These are phyloP conservation scores for Heterobasidion occidentale DNA, from an alignment of 1,284 basidiomycete species.

Conservation along the genomic window DNA sequence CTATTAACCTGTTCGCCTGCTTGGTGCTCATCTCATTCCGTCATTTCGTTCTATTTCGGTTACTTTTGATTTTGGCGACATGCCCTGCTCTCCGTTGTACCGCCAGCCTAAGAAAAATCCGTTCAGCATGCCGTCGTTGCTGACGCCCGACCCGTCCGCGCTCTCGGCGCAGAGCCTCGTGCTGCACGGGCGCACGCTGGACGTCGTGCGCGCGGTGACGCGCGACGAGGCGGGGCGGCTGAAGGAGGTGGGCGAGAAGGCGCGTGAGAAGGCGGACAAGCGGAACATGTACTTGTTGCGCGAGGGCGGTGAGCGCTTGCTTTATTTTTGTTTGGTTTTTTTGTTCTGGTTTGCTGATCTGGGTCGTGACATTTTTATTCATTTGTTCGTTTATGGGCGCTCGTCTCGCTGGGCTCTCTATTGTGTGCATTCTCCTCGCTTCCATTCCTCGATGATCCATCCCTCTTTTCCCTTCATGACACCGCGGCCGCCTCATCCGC, in stretches of 20 bases:
- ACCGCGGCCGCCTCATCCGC: too few species aligned
- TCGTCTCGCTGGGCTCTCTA: neutral
- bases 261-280: constrained; percentile 88
- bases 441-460: neutral
- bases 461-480: neutral
- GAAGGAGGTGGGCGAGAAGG: constrained; percentile 80
- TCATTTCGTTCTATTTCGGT: neutral
- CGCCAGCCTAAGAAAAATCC: constrained; percentile 66
- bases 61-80: too few species aligned
- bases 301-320: constrained; percentile 71
- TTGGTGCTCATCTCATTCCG: neutral
- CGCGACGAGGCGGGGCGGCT: constrained; percentile 82
- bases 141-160: constrained; percentile 90
- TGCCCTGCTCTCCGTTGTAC: too few species aligned
- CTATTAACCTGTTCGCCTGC: neutral
- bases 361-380: too few species aligned
- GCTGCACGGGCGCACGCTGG: constrained; percentile 88
- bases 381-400: neutral
- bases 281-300: constrained; percentile 93
- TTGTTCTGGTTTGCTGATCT: too few species aligned
- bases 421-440: neutral
- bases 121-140: constrained; percentile 78
- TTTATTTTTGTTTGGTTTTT: neutral
- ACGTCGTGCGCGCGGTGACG: constrained; percentile 87
- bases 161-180: constrained; percentile 79